phyloP scores from a whole-genome alignment of 73 alveolate genomes.

The Paramecium biaurelia region DNA sequence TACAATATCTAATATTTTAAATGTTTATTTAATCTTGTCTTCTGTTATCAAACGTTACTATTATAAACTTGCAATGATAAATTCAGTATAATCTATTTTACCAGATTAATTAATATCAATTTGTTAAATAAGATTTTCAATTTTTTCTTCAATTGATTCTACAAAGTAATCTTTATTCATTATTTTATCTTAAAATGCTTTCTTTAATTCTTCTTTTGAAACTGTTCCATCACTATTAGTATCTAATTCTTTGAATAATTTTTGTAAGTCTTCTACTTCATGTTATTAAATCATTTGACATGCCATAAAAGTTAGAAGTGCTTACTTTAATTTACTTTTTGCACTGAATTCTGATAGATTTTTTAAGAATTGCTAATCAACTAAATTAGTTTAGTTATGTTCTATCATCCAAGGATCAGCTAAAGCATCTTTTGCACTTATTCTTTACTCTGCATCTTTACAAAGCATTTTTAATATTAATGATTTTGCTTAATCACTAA shows the following conservation, averaged over 20 bases:
- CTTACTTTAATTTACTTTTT: slow-evolving; percentile 36
- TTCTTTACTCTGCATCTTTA: slow-evolving; percentile 55
- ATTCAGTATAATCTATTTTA: slow-evolving; percentile 64
- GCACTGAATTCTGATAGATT: slow-evolving; percentile 53
- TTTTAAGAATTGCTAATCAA: neutral
- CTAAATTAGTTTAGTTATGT: neutral
- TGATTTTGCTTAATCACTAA: slow-evolving; percentile 70
- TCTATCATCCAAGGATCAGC: slow-evolving; percentile 52
- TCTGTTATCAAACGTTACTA: slow-evolving; percentile 3
- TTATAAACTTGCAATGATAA: slow-evolving; percentile 55
- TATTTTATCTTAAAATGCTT: neutral
- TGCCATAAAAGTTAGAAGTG: slow-evolving; percentile 40
- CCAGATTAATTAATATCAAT: slow-evolving; percentile 66
- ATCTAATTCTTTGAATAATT: slow-evolving; percentile 31
- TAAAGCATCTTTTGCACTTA: slow-evolving; percentile 2
- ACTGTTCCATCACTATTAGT: slow-evolving; percentile 56
- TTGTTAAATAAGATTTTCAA: slow-evolving; percentile 2
- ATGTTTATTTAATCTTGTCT: slow-evolving; percentile 62
- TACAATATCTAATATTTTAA: slow-evolving; percentile 62
- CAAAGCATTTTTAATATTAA: slow-evolving; percentile 61
- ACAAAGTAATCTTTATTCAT: neutral
- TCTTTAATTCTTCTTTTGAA: neutral
- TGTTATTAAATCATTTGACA: slow-evolving; percentile 4
- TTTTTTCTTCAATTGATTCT: neutral
- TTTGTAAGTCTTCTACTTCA: neutral